These are phyloP conservation scores for Mallotus nudiflorus DNA, from an alignment of 345 rosid genomes.

Conservation along the genomic window DNA sequence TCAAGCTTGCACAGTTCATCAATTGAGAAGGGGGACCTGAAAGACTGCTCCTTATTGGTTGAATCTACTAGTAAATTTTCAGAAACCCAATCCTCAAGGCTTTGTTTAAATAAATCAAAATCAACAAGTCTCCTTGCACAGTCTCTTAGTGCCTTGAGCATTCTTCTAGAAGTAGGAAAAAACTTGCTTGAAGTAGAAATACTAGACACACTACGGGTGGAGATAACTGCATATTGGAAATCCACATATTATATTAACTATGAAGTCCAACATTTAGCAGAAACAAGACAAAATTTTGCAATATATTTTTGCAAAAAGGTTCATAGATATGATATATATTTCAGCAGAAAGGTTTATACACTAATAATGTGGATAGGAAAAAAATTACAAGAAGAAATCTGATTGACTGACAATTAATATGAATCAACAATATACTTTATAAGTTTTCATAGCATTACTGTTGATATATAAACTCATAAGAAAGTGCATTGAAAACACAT, in stretches of 20 bases:
- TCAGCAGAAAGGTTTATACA: neutral
- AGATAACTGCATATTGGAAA: conserved; percentile 43
- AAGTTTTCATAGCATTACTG: neutral
- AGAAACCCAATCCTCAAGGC: conserved; percentile 47
- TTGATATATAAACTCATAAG: neutral
- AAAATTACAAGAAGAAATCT: too few species aligned
- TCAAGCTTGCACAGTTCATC: conserved; percentile 57
- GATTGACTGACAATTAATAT: neutral
- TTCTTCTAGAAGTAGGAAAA: conserved; percentile 43
- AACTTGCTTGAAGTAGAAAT: conserved; percentile 47
- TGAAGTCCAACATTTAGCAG: neutral
- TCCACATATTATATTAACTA: conserved; percentile 3
- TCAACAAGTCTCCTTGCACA: conserved; percentile 37
- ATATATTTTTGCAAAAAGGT: neutral
- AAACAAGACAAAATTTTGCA: neutral
- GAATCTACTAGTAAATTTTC: conserved; percentile 34
- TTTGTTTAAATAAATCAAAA: conserved; percentile 40
- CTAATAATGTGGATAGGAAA: neutral
- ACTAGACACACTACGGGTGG: conserved; percentile 44
- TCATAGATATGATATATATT: neutral
- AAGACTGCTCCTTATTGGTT: conserved; percentile 27
- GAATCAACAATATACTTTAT: neutral
- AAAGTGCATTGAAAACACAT: neutral
- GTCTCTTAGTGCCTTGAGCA: conserved; percentile 51
- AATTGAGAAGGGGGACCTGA: conserved; percentile 46